Evolutionary conservation across 305 asterid genomes (phyloP).

Genomic region (Striga hermonthica): DNA sequence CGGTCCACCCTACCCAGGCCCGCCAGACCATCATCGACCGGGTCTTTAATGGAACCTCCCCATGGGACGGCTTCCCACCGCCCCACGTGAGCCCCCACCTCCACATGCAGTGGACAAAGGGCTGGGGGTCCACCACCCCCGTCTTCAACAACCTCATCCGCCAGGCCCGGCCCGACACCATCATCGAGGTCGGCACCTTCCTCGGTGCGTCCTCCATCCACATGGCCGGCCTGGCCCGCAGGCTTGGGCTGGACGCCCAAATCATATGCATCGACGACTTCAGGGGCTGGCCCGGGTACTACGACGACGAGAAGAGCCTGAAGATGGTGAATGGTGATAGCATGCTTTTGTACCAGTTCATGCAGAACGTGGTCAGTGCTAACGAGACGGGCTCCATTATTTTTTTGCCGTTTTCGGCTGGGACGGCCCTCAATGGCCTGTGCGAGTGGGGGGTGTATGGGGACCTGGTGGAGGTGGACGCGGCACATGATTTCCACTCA

Average conservation of each 20-base stretch:
- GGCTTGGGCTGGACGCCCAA: conserved; percentile 38
- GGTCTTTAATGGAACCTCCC: conserved; percentile 53
- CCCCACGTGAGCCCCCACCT: conserved; percentile 35
- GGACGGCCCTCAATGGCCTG: conserved; percentile 34
- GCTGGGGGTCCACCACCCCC: conserved; percentile 57
- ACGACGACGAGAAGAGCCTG: conserved; percentile 36
- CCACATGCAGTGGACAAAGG: conserved; percentile 36
- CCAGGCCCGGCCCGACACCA: conserved; percentile 42
- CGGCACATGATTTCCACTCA: conserved; percentile 39
- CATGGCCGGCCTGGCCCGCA: conserved; percentile 42
- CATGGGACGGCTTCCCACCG: conserved; percentile 56
- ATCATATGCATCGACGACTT: conserved; percentile 59
- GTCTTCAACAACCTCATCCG: conserved; percentile 51
- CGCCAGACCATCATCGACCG: conserved; percentile 41
- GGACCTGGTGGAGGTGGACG: conserved; percentile 36
- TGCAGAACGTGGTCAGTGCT: conserved; percentile 35
- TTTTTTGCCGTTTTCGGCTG: conserved; percentile 33
- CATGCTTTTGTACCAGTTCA: conserved; percentile 34
- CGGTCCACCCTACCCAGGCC: conserved; percentile 28
- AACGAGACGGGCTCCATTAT: conserved; percentile 30
- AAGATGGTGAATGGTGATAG: conserved; percentile 36
- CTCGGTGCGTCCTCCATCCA: conserved; percentile 62
- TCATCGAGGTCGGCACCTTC: conserved; percentile 57
- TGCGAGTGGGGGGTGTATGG: conserved; percentile 41
- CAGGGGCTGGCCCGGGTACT: conserved; percentile 63